Evolutionary conservation across 2,329 filamentous ascomycete genomes (phyloP), one percentile per base, ranked within the genome.

Genomic region (Apiospora sp.): DNA sequence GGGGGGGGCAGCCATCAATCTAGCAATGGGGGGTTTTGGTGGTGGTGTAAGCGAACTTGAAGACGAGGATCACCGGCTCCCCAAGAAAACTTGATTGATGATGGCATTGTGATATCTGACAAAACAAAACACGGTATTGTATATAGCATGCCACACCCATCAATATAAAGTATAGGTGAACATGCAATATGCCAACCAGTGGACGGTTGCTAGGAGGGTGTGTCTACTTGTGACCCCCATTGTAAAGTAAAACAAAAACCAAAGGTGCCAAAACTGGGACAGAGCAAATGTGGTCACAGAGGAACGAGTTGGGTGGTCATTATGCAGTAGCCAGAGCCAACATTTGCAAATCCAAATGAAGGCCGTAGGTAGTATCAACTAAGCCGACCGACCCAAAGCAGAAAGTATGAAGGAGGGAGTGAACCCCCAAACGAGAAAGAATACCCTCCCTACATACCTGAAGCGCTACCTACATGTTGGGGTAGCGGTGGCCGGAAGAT

Each of bases 261-360:
- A 12, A 49, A n/a, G 12, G 7, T 19, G 14, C 54, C 54, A 58
- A 34, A 58, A 16, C 30, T 41, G 37, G 37, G 51, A 5, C 12
- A 19, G 13, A 30, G 13, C 16, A 6, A 34, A 16, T 7, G 34
- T 16, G 51, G 19, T 5, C 24, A 27, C 30, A 6, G 51, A 58
- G 24, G 24, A 54, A 54, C 51, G 51, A 34, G 51, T 34, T 61
- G 58, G 51, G 58, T 64, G 58, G 58, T 64, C 58, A 64, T 64
- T 41, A 64, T 41, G 58, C 58, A 64, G 58, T 37, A 37, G 54
- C 54, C 54, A 37, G 34, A 61, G 27, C 37, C 37, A 37, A 37
- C 37, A 37, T 7, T 19, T 58, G 27, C 27, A 22, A 37, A 19
- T 19, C 51, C 4, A 54, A 24, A 34, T 37, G 49, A 30, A 27